Percentiles rank a stretch among this genome's conserved stretches.
Evolutionary conservation across 1,139 yeast genomes (phyloP).

Genomic region (Hansenula lynferdii): DNA sequence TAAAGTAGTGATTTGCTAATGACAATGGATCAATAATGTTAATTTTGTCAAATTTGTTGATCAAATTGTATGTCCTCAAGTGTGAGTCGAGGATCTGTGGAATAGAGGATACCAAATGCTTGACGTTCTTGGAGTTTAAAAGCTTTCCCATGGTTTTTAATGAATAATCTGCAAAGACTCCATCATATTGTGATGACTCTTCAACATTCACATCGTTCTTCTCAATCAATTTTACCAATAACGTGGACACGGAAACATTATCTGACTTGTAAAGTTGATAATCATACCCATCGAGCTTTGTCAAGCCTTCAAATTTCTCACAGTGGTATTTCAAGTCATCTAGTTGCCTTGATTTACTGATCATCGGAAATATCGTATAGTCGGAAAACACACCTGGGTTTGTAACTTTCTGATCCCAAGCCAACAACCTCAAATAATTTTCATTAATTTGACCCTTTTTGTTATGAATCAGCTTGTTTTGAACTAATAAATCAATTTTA

Average conservation of each 20-base stretch:
- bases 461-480: slow-evolving; percentile 5
- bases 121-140: slow-evolving; percentile 12
- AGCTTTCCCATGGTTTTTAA: slow-evolving; percentile 10
- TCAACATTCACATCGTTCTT: slow-evolving; percentile 8
- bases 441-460: slow-evolving; percentile 12
- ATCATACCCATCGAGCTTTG: slow-evolving; percentile 2
- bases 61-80: slow-evolving; percentile 7
- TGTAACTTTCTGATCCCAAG: slow-evolving; percentile 9
- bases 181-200: slow-evolving; percentile 5
- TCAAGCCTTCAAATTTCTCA: slow-evolving; percentile 7
- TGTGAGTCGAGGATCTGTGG: slow-evolving; percentile 14
- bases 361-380: slow-evolving; percentile 13
- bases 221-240: slow-evolving; percentile 7
- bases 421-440: slow-evolving; percentile 15
- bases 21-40: slow-evolving; percentile 15
- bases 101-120: slow-evolving; percentile 6
- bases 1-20: slow-evolving; percentile 13
- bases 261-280: slow-evolving; percentile 11
- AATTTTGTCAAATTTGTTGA: slow-evolving; percentile 5
- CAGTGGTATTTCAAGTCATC: slow-evolving; percentile 3
- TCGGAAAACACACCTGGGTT: slow-evolving; percentile 10
- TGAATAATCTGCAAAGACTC: slow-evolving; percentile 15
- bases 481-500: slow-evolving; percentile 3
- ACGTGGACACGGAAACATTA: slow-evolving; percentile 2
- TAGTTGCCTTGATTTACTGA: background rate